These are phyloP conservation scores for Hypoxylon sp. DNA, from an alignment of 2,329 filamentous ascomycete genomes.

Conservation along the genomic window DNA sequence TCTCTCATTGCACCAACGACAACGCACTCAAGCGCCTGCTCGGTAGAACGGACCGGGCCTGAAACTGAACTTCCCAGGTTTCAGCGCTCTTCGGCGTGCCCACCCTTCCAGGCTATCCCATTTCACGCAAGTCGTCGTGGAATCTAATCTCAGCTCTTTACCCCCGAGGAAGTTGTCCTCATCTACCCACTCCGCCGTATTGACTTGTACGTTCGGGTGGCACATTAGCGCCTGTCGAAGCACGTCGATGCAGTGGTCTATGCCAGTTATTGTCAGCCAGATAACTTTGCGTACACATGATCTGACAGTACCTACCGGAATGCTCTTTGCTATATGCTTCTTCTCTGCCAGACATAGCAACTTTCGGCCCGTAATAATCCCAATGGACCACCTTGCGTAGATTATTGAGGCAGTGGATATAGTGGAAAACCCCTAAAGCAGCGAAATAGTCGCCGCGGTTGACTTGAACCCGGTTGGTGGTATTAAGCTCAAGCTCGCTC, in stretches of 20 bases:
- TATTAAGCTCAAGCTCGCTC: constrained; percentile 7
- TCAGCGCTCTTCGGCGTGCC: too few relatives aligned
- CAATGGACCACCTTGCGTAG: constrained; percentile 26
- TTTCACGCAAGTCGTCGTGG: too few relatives aligned
- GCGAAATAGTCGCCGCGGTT: constrained; percentile 26
- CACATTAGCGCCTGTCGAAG: constrained; percentile 35
- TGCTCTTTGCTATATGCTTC: constrained; percentile 14
- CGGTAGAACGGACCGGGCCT: too few relatives aligned
- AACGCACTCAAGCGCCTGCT: too few relatives aligned
- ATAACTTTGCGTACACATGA: too few relatives aligned
- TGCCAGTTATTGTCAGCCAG: too few relatives aligned
- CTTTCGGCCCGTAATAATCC: constrained; percentile 28
- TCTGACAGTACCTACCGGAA: constrained; percentile 10
- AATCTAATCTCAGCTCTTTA: too few relatives aligned
- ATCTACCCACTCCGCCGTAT: constrained; percentile 14
- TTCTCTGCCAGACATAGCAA: constrained; percentile 3
- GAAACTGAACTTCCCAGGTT: too few relatives aligned
- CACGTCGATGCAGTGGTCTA: constrained; percentile 33
- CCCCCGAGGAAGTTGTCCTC: too few relatives aligned
- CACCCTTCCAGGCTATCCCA: too few relatives aligned
- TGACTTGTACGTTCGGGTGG: not conserved
- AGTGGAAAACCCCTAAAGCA: constrained; percentile 25
- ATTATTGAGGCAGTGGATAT: constrained; percentile 33
- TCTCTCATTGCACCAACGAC: too few relatives aligned
- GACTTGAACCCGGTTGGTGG: constrained; percentile 34